Evolutionary conservation across 441 rosid genomes (phyloP), one percentile per base, ranked within the genome.

Genomic region (Breynia disticha): DNA sequence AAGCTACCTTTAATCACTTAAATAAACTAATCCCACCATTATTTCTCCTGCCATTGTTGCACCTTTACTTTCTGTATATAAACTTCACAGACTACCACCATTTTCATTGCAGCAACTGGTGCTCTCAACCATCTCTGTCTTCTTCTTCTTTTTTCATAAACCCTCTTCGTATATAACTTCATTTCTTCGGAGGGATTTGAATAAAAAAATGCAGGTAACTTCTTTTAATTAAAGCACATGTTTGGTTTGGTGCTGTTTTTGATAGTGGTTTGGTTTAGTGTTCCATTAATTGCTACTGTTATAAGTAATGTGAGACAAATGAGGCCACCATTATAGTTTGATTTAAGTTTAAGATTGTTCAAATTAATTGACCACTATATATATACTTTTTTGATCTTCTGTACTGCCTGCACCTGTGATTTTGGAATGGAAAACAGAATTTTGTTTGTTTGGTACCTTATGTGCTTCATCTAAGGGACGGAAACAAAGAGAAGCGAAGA

Each of bases 151-250:
- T 11, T 21, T 11, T 11, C 24, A 32, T 28, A 42, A 28, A 41
- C 62, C 67, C 62, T 57, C 68, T 66, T 50, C 46, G 57, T 50
- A 55, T 22, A 55, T 55, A 66, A 4, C 37, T 39, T 46, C 19
- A 19, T 37, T 38, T 50, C 46, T 35, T 9, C 42, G 24, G 52
- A 47, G 56, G 56, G 7, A 44, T 20, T 28, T 10, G 41, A 32
- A 47, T 45, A 14, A 63, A 56, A n/a, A 16, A 43, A 63, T 50
- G 50, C 46, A 60, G 45, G 57, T 50, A 38, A 21, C 38, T 35
- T 48, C 1, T 28, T 17, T 3, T 28, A 9, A 5, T 41, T 41
- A 7, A 9, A 11, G 44, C 44, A 9, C 10, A 11, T 41, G 1
- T 41, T 41, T 41, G 10, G 44, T 11, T 11, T 41, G 44, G 44